Conservation (phyloP, 345 rosid species). For the Bruguiera gymnorhiza region DNA sequence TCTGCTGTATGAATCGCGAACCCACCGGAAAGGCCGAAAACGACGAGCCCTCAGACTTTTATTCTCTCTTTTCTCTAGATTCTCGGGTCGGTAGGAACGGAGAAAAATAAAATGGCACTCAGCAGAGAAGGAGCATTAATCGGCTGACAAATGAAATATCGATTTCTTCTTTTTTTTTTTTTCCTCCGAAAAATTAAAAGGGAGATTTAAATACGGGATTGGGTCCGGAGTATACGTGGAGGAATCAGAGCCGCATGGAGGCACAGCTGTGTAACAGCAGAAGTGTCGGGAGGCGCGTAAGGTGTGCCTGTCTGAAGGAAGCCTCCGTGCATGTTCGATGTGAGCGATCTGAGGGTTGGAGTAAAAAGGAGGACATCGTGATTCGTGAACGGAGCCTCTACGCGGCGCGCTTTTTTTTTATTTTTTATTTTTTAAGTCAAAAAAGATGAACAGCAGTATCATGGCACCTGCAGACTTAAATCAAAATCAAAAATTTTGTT, state of each 20-base stretch:
- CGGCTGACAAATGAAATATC: no score
- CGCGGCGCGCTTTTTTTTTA: no score
- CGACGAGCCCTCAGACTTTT: neutral
- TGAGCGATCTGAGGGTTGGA: no score
- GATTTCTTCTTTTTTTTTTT: no score
- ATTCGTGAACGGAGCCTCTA: no score
- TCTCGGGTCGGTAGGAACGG: neutral
- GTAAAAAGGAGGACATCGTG: neutral
- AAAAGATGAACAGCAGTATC: no score
- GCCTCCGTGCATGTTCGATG: neutral
- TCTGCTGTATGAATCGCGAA: neutral
- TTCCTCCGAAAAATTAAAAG: neutral
- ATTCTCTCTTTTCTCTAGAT: constrained; percentile 8
- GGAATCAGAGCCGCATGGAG: constrained; percentile 6
- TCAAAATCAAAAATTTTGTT: no score
- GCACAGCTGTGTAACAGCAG: constrained; percentile 19
- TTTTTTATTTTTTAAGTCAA: no score
- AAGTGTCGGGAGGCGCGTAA: constrained; percentile 9
- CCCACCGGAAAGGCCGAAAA: neutral
- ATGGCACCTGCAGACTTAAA: no score
- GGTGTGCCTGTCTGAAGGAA: constrained; percentile 19
- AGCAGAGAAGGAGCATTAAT: neutral
- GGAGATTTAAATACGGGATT: constrained; percentile 11
- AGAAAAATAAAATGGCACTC: neutral
- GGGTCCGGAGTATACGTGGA: constrained; percentile 19